Percentiles rank a stretch among this genome's conserved stretches.
These are phyloP conservation scores for Aristolochia contorta DNA, from an alignment of 164 flowering plant genomes.

Conservation along the genomic window DNA sequence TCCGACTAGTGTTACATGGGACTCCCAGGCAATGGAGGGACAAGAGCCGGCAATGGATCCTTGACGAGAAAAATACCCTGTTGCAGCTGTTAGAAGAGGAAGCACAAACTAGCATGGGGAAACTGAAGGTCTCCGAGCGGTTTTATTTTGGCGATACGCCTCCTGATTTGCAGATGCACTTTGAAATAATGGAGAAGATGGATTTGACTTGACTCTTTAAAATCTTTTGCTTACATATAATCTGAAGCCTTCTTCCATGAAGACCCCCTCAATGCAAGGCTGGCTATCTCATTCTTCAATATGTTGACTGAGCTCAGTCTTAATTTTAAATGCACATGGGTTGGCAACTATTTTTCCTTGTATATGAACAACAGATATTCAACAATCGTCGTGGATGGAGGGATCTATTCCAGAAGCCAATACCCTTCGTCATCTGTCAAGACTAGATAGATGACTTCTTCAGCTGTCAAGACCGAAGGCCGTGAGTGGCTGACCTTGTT, in stretches of 20 bases:
- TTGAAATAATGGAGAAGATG: slow-evolving; percentile 67
- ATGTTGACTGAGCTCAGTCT: too few relatives aligned
- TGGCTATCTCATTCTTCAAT: too few relatives aligned
- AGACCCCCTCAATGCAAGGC: too few relatives aligned
- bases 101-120: slow-evolving; percentile 39
- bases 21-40: slow-evolving; percentile 93
- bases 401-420: too few relatives aligned
- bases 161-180: slow-evolving; percentile 83
- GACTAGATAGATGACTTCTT: too few relatives aligned
- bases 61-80: slow-evolving; percentile 53
- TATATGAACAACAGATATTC: too few relatives aligned
- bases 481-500: too few relatives aligned
- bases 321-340: too few relatives aligned
- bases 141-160: slow-evolving; percentile 48
- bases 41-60: slow-evolving; percentile 42
- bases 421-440: too few relatives aligned
- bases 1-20: slow-evolving; percentile 67
- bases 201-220: slow-evolving; percentile 30
- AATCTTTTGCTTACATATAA: neutral
- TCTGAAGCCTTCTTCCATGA: neutral
- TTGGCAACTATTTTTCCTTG: too few relatives aligned
- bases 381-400: too few relatives aligned
- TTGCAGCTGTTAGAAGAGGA: slow-evolving; percentile 35
- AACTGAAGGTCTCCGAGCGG: slow-evolving; percentile 44
- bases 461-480: too few relatives aligned